Conservation (phyloP, 2,329 filamentous ascomycete genomes). For the Alternaria sp. region DNA sequence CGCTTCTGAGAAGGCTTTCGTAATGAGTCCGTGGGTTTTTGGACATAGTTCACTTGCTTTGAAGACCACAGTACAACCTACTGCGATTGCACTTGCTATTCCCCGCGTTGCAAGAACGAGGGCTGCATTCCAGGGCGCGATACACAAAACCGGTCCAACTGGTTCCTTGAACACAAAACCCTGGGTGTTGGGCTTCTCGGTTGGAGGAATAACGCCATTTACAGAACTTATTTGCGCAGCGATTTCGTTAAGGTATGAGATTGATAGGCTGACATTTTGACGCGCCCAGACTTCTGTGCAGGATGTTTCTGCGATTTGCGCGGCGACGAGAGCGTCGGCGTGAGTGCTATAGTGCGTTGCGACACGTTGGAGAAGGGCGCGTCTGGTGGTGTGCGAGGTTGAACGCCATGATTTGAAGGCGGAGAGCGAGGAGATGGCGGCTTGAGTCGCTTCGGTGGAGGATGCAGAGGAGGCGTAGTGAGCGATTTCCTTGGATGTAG, state of each 20-base stretch:
- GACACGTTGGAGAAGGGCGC: conserved; percentile 73
- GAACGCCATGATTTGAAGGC: conserved; percentile 75
- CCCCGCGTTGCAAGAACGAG: conserved; percentile 44
- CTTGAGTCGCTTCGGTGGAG: conserved; percentile 61
- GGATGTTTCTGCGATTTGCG: conserved; percentile 66
- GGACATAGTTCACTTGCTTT: conserved; percentile 43
- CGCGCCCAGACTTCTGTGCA: conserved; percentile 50
- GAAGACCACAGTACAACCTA: conserved; percentile 55
- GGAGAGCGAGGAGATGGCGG: conserved; percentile 65
- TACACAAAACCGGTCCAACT: conserved; percentile 25
- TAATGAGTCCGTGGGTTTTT: conserved; percentile 29
- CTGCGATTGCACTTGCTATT: conserved; percentile 65
- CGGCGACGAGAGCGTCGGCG: conserved; percentile 66
- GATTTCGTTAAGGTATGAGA: conserved; percentile 58
- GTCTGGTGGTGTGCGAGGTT: conserved; percentile 67
- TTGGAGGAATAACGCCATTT: conserved; percentile 33
- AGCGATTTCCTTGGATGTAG: conserved; percentile 57
- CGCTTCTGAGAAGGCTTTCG: conserved; percentile 58
- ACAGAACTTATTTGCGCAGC: conserved; percentile 44
- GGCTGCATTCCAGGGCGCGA: conserved; percentile 59
- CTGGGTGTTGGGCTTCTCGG: conserved; percentile 36
- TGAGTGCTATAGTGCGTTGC: conserved; percentile 69
- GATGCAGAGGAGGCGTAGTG: conserved; percentile 66
- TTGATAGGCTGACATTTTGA: conserved; percentile 48
- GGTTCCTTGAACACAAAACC: conserved; percentile 47